phyloP scores from a whole-genome alignment of 2,329 filamentous ascomycete species.

The Hypoxylon sp. region DNA sequence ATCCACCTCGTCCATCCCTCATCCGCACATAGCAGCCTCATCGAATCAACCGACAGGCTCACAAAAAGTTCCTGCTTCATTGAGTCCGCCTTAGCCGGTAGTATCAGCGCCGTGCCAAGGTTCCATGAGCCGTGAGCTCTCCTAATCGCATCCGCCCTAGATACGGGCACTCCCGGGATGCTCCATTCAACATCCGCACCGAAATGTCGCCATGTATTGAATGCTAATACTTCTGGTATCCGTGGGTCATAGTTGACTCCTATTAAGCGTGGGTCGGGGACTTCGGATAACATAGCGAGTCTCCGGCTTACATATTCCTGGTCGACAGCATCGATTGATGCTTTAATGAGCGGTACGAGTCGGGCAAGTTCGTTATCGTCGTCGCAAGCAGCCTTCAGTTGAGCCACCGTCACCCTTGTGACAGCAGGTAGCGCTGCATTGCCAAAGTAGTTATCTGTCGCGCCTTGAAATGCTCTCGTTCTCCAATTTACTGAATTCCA shows the following conservation, averaged over 20 bases:
- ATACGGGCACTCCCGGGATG: slow-evolving; percentile 56
- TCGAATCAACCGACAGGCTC: slow-evolving; percentile 53
- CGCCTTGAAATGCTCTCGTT: slow-evolving; percentile 54
- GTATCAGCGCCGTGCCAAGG: slow-evolving; percentile 54
- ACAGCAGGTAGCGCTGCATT: slow-evolving; percentile 60
- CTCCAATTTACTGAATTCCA: slow-evolving; percentile 62
- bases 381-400: slow-evolving; percentile 48
- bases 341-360: slow-evolving; percentile 53
- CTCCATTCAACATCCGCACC: slow-evolving; percentile 59
- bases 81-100: slow-evolving; percentile 51
- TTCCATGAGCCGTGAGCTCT: slow-evolving; percentile 53
- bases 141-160: slow-evolving; percentile 56
- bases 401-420: slow-evolving; percentile 49
- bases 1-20: slow-evolving; percentile 54
- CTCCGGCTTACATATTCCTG: slow-evolving; percentile 59
- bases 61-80: slow-evolving; percentile 54
- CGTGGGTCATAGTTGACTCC: slow-evolving; percentile 60
- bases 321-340: slow-evolving; percentile 57
- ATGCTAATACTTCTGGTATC: slow-evolving; percentile 58
- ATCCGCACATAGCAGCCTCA: slow-evolving; percentile 53
- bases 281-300: slow-evolving; percentile 56
- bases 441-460: slow-evolving; percentile 57
- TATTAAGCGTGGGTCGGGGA: slow-evolving; percentile 58
- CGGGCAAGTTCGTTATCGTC: slow-evolving; percentile 50
- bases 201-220: slow-evolving; percentile 64